Evolutionary conservation across 108 stramenopile genomes (phyloP), one percentile per base, ranked within the genome.

Genomic region (Nitzschia sp.): DNA sequence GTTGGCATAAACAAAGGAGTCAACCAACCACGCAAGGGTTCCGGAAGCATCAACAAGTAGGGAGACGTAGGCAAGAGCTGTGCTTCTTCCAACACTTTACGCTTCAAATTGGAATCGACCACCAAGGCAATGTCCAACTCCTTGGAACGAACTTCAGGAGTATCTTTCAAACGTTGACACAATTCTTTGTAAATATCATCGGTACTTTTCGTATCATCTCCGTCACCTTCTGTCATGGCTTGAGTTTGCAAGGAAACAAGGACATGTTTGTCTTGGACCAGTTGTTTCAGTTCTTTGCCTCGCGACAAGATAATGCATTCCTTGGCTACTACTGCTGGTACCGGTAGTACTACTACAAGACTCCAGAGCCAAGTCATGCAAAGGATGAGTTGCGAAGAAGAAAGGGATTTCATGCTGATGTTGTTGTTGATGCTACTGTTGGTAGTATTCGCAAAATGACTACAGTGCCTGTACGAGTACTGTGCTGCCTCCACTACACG

Each of bases 241-340:
- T 55, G 12, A 1, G 7, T 21, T 25, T 12, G 51, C 34, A 65
- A 52, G 7, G 52, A 26, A 10, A 65, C 51, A 48, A 65, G 52
- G 14, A 65, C 64, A 52, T 65, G 50, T 3, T 48, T 25, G 15
- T 29, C 10, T 26, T 26, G 37, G 7, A 65, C 37, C 21, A 52
- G 10, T 38, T 67, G 26, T 52, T 67, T 67, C 53, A 67, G 21
- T 42, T 67, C 66, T 46, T 67, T 67, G 38, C 66, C 66, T 55
- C 66, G 66, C 2, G 61, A 44, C 43, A 62, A 37, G 8, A 10
- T 7, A 3, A 39, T 62, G 21, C 42, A 48, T 48, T 48, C 46
- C 46, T 48, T 48, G 46, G 46, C 46, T 17, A 5, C 46, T 2
- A 6, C 14, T 2, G n/a, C 5, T 15, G 1, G n/a, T 6, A 48